Base-by-base conservation (phyloP, 768 basidiomycete species). In the Phaeolepiota aurea region DNA sequence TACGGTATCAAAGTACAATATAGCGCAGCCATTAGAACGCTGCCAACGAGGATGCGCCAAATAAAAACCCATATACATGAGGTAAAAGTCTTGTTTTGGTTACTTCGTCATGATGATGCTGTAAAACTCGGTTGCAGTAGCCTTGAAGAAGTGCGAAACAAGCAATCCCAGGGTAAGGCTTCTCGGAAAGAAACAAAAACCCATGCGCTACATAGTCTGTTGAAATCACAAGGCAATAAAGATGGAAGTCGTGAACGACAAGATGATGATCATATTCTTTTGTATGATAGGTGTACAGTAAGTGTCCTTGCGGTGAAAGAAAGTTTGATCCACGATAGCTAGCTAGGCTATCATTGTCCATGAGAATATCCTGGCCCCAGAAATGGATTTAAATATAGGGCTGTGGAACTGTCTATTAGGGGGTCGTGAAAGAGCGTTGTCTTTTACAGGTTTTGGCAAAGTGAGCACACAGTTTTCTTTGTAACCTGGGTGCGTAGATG, bases 371-470 rank as follows among this genome's bases (percentile, higher is more conserved):
- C 54, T 51, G 52, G 55, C 54, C 55, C 53, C 50, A 41, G 46
- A 51, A 53, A 48, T 45, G 51, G 50, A 60, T 52, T 51, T 56
- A 55, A 53, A 45, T 49, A 50, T 53, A 43, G 50, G 49, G 49
- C 50, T 45, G 55, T 50, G 46, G 47, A 48, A 54, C 44, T 47
- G 50, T 58, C 55, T 57, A 58, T 55, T n/a, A n/a, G 46, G 53
- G 49, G 53, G 59, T 63, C 56, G 49, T 66, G 57, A 61, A 56
- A 53, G 61, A 58, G 53, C 62, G 55, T 28, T 62, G 59, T 68
- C 59, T 57, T 56, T 71, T 74, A 82, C 61, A 82, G 61, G 64
- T 58, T 74, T 59, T 80, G 68, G 59, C 84, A 87, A 54, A 87
- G 58, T 30, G 75, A 63, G 67, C 84, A 87, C 44, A 73, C 61